These are phyloP conservation scores for Macadamia tetraphylla DNA, from an alignment of 164 flowering plant species.

Conservation along the genomic window DNA sequence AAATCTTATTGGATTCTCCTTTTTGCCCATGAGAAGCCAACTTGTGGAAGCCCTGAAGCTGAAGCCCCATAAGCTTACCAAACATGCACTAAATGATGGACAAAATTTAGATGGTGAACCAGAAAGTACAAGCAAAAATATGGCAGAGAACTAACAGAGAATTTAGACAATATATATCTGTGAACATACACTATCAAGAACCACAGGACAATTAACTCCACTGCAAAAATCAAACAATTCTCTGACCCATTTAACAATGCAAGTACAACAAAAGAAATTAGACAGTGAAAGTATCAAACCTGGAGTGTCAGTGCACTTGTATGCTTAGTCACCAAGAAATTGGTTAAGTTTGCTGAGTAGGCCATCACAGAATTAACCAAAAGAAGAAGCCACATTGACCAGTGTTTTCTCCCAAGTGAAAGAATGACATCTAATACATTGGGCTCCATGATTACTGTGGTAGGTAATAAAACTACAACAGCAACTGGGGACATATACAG, in stretches of 20 bases:
- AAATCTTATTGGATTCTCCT: too few species aligned
- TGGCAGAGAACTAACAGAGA: neutral
- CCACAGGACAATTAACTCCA: too few species aligned
- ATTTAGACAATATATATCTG: neutral
- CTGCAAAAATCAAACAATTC: neutral
- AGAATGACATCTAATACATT: constrained; percentile 41
- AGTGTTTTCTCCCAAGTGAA: constrained; percentile 45
- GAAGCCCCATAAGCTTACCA: too few species aligned
- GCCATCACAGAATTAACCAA: constrained; percentile 75
- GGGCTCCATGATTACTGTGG: constrained; percentile 72
- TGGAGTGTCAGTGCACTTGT: constrained; percentile 97
- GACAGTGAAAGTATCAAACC: constrained; percentile 34
- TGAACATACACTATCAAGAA: neutral
- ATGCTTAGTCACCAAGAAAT: constrained; percentile 96
- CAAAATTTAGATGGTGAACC: neutral
- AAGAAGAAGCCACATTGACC: constrained; percentile 73
- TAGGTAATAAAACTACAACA: constrained; percentile 66
- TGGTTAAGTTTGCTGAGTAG: constrained; percentile 73
- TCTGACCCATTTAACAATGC: neutral
- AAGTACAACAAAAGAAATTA: neutral
- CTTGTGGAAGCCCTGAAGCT: too few species aligned
- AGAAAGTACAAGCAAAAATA: neutral
- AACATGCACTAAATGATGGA: neutral
- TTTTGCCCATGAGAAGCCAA: too few species aligned
- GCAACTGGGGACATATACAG: constrained; percentile 94